phyloP scores from a whole-genome alignment of 2,329 filamentous ascomycete species.

The Thielaviopsis populi region DNA sequence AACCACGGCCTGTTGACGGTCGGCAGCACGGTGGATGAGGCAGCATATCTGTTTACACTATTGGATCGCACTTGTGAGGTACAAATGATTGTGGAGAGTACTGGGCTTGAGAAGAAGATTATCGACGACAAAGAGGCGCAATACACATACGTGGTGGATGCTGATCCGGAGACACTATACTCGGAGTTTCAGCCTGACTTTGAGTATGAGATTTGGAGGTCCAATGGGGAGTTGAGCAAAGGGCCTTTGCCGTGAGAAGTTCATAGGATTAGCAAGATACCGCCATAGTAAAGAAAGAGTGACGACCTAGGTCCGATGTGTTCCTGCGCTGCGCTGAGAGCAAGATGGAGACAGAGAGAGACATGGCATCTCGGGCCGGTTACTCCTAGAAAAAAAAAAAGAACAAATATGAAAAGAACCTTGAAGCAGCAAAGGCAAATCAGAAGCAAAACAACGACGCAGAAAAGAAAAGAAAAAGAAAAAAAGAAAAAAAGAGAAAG shows the following conservation, averaged over 20 bases:
- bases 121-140: constrained; percentile 28
- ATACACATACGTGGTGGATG: constrained; percentile 26
- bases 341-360: background rate
- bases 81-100: constrained; percentile 24
- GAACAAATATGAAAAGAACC: background rate
- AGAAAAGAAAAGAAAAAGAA: background rate
- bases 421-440: background rate
- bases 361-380: background rate
- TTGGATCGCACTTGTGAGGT: constrained; percentile 25
- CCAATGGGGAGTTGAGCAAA: constrained; percentile 19
- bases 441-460: background rate
- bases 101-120: constrained; percentile 20
- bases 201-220: constrained; percentile 24
- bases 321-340: background rate
- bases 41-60: constrained; percentile 45
- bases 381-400: background rate
- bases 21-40: constrained; percentile 50
- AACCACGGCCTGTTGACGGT: constrained; percentile 53
- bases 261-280: background rate
- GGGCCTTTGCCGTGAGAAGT: background rate
- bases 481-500: background rate
- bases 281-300: background rate
- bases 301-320: background rate
- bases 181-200: constrained; percentile 26
- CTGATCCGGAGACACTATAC: constrained; percentile 23